These are phyloP conservation scores for Cladosporium austrohemisphaericum DNA, from an alignment of 2,329 filamentous ascomycete genomes.

Conservation along the genomic window DNA sequence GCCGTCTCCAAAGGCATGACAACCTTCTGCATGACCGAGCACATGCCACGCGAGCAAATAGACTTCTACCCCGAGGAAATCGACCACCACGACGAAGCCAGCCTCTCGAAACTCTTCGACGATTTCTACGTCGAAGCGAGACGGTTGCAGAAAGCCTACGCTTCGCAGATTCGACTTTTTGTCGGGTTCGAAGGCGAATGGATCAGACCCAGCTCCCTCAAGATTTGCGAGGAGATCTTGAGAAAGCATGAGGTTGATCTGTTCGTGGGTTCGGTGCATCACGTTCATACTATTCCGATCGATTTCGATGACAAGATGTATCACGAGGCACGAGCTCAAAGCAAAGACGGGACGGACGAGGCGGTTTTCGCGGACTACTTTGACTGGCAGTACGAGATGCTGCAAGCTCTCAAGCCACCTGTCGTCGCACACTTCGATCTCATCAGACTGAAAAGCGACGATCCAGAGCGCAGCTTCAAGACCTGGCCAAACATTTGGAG, in stretches of 20 bases:
- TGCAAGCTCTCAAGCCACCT: conserved; percentile 64
- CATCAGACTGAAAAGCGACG: conserved; percentile 71
- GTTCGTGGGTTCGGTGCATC: conserved; percentile 90
- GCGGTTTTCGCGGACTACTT: conserved; percentile 80
- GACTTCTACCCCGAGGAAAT: conserved; percentile 91
- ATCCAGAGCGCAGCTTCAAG: conserved; percentile 55
- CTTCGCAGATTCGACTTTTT: conserved; percentile 66
- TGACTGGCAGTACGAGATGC: conserved; percentile 80
- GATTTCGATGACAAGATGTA: conserved; percentile 76
- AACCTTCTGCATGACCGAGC: conserved; percentile 85
- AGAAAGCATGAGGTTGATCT: conserved; percentile 69
- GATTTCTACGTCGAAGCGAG: conserved; percentile 73
- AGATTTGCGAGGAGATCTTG: conserved; percentile 57
- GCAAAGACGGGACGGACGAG: conserved; percentile 65
- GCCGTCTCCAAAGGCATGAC: conserved; percentile 77
- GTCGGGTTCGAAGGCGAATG: conserved; percentile 93
- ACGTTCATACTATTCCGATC: conserved; percentile 81
- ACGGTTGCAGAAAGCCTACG: conserved; percentile 68
- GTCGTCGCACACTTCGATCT: conserved; percentile 95
- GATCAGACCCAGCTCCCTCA: conserved; percentile 67
- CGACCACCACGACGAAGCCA: conserved; percentile 37
- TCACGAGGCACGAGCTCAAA: conserved; percentile 53
- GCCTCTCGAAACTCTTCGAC: conserved; percentile 55
- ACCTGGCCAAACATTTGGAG: conserved; percentile 61
- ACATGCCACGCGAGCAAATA: conserved; percentile 77